Conservation (phyloP, 306 rosid genomes). For the Geum urbanum region DNA sequence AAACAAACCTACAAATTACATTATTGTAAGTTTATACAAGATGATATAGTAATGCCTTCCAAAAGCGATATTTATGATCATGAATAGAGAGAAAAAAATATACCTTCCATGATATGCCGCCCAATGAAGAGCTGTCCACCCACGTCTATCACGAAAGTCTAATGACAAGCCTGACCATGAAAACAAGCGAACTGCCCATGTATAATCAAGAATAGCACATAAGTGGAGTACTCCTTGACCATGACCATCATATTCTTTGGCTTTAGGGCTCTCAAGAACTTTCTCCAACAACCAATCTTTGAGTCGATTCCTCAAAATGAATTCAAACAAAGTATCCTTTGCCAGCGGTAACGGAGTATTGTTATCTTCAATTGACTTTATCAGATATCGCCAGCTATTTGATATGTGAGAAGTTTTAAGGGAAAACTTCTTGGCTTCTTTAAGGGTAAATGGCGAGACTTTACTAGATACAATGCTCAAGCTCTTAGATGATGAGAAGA, state of each 20-base stretch:
- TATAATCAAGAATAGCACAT: slow-evolving; percentile 79
- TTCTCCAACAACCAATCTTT: slow-evolving; percentile 88
- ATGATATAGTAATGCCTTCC: slow-evolving; percentile 34
- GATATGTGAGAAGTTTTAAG: slow-evolving; percentile 49
- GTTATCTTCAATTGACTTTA: slow-evolving; percentile 47
- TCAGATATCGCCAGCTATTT: slow-evolving; percentile 53
- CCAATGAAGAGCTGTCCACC: slow-evolving; percentile 99
- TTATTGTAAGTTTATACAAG: too few relatives aligned
- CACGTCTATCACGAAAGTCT: slow-evolving; percentile 81
- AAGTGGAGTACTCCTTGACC: slow-evolving; percentile 95
- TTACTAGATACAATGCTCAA: slow-evolving; percentile 53
- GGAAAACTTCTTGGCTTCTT: slow-evolving; percentile 65
- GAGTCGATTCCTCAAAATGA: slow-evolving; percentile 58
- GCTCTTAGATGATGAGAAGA: slow-evolving; percentile 59
- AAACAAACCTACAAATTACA: neutral
- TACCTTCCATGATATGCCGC: slow-evolving; percentile 90
- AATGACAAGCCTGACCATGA: slow-evolving; percentile 78
- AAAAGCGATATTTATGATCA: slow-evolving; percentile 11
- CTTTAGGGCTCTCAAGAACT: slow-evolving; percentile 53
- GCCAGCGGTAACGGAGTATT: slow-evolving; percentile 54
- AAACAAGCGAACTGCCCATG: slow-evolving; percentile 78
- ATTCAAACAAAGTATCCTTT: slow-evolving; percentile 54
- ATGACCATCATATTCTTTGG: slow-evolving; percentile 58
- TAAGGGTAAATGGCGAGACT: slow-evolving; percentile 41
- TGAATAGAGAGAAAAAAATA: neutral